Evolutionary conservation across 352 stramenopile genomes (phyloP).

Genomic region (Phytophthora aleatoria): DNA sequence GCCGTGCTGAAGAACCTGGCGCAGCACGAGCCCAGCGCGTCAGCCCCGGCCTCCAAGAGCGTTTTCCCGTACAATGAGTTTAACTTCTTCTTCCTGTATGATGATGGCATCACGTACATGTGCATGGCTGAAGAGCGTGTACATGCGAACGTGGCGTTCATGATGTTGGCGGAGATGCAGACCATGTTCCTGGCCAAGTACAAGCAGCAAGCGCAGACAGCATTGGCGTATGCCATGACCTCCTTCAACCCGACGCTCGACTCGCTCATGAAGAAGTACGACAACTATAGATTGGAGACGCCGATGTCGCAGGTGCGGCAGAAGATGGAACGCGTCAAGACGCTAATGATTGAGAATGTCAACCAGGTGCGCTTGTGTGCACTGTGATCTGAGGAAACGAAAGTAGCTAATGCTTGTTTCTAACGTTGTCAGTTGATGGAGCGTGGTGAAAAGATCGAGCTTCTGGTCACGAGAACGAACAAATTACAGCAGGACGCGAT

Average conservation of each 20-base stretch:
- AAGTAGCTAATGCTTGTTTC: neutral
- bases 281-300: slow-evolving; percentile 85
- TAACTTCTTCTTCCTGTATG: slow-evolving; percentile 84
- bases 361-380: slow-evolving; percentile 56
- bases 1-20: slow-evolving; percentile 75
- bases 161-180: slow-evolving; percentile 75
- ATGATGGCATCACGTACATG: slow-evolving; percentile 80
- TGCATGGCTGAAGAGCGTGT: slow-evolving; percentile 86
- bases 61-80: slow-evolving; percentile 81
- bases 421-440: slow-evolving; percentile 88
- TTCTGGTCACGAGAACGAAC: slow-evolving; percentile 85
- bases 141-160: slow-evolving; percentile 72
- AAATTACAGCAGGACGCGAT: slow-evolving; percentile 96
- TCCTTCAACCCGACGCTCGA: slow-evolving; percentile 66
- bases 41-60: slow-evolving; percentile 41
- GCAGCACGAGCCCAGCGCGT: slow-evolving; percentile 46
- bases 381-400: neutral
- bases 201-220: slow-evolving; percentile 64
- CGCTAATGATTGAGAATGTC: slow-evolving; percentile 99
- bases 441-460: slow-evolving; percentile 98
- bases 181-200: slow-evolving; percentile 68
- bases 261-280: slow-evolving; percentile 83
- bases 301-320: slow-evolving; percentile 82
- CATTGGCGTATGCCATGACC: slow-evolving; percentile 72
- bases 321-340: slow-evolving; percentile 98